Percentiles rank a stretch among this genome's conserved stretches.
These are phyloP conservation scores for Calonectria pseudoreteaudii DNA, from an alignment of 2,329 filamentous ascomycete species.

Conservation along the genomic window DNA sequence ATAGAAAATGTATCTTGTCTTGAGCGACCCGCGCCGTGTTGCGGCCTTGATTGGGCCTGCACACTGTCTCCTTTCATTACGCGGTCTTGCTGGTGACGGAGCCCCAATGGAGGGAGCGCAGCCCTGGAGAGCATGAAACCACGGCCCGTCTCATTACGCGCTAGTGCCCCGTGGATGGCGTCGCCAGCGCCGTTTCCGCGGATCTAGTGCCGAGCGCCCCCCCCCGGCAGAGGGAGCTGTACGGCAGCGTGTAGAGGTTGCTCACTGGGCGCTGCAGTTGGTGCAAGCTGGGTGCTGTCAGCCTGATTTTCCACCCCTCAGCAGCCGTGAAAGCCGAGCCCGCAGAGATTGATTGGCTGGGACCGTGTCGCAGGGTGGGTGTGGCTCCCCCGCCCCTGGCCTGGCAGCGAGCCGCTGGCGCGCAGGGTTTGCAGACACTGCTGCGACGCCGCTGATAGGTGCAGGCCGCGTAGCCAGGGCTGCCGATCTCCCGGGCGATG, in stretches of 20 bases:
- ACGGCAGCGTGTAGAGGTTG: too few species aligned
- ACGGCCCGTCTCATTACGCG: neutral
- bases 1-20: neutral
- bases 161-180: neutral
- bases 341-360: neutral
- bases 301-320: neutral
- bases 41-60: neutral
- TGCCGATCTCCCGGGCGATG: slow-evolving; percentile 7
- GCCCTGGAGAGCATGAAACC: neutral
- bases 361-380: neutral
- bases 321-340: neutral
- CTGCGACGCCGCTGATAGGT: neutral
- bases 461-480: neutral
- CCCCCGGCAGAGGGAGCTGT: too few species aligned
- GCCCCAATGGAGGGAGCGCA: neutral
- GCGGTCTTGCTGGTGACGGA: neutral
- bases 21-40: neutral
- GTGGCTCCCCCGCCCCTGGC: neutral
- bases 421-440: neutral
- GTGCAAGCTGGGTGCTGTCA: neutral
- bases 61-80: neutral
- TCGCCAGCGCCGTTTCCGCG: neutral
- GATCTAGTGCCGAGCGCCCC: neutral
- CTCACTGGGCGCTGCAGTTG: neutral
- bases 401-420: neutral